Percentiles rank a stretch among this genome's conserved stretches.
Conservation (phyloP, 192 early-diverging fungal genomes). For the Backusella australiensis region DNA sequence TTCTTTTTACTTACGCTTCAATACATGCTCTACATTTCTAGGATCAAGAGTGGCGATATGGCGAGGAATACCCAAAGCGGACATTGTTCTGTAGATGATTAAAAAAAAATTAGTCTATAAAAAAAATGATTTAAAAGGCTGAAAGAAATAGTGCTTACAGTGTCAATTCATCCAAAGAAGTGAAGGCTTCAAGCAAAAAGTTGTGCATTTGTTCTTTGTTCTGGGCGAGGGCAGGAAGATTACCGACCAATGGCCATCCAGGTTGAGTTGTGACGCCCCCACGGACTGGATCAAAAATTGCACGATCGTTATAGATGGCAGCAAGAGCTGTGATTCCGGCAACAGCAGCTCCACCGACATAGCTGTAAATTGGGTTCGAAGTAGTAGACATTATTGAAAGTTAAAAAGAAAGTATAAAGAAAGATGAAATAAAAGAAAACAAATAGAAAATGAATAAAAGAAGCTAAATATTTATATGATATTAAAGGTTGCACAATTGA, state of each 20-base stretch:
- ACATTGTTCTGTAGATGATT: conserved; percentile 22
- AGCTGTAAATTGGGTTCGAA: not conserved
- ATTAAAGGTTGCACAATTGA: not conserved
- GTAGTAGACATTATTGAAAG: not conserved
- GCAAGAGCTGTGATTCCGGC: conserved; percentile 10
- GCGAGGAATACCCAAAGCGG: conserved; percentile 32
- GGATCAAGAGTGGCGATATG: conserved; percentile 35
- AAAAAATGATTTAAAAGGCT: not conserved
- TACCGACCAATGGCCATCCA: conserved; percentile 30
- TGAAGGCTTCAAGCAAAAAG: conserved; percentile 17
- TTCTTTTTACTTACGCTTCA: conserved; percentile 31
- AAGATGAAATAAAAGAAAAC: not conserved
- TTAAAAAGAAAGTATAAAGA: not conserved
- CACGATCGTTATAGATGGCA: conserved; percentile 31
- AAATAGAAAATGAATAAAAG: not conserved
- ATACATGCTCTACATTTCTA: conserved; percentile 34
- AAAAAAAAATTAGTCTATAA: not conserved
- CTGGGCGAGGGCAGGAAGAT: conserved; percentile 19
- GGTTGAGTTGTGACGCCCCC: conserved; percentile 14
- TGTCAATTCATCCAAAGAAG: not conserved
- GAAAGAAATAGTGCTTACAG: conserved; percentile 11
- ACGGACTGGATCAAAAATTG: conserved; percentile 28
- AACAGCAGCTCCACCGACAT: conserved; percentile 16
- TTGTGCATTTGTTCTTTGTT: conserved; percentile 27
- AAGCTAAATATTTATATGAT: not conserved